These are phyloP conservation scores for Rossbeevera mucosa DNA, from an alignment of 768 basidiomycete genomes.

Conservation along the genomic window DNA sequence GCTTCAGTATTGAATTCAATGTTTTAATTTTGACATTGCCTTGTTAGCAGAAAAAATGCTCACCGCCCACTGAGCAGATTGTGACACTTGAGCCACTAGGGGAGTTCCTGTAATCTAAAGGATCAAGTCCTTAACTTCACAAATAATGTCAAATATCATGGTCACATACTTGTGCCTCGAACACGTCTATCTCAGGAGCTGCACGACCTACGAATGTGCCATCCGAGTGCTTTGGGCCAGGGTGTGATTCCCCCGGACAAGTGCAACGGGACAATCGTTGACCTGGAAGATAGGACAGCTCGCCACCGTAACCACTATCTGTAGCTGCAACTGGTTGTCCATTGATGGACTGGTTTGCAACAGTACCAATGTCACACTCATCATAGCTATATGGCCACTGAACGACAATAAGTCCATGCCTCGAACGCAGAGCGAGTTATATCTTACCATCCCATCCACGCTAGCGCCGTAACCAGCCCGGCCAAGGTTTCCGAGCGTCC, in stretches of 20 bases:
- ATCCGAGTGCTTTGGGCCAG: slow-evolving; percentile 71
- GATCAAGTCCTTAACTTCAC: slow-evolving; percentile 7
- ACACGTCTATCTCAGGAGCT: slow-evolving; percentile 88
- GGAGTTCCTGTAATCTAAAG: slow-evolving; percentile 45
- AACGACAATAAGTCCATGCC: slow-evolving; percentile 2
- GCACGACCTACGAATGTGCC: slow-evolving; percentile 75
- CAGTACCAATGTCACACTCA: slow-evolving; percentile 79
- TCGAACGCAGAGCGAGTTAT: not conserved
- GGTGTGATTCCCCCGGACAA: slow-evolving; percentile 75
- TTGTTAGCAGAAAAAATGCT: slow-evolving; percentile 27
- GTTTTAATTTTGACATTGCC: not conserved
- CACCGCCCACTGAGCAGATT: slow-evolving; percentile 81
- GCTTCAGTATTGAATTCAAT: slow-evolving; percentile 38
- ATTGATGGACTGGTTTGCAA: slow-evolving; percentile 73
- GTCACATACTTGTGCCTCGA: slow-evolving; percentile 63
- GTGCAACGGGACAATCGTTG: slow-evolving; percentile 86
- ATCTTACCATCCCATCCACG: slow-evolving; percentile 46
- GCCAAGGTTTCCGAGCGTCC: slow-evolving; percentile 57
- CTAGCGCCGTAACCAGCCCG: slow-evolving; percentile 69
- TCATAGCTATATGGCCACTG: slow-evolving; percentile 69
- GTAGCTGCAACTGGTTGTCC: slow-evolving; percentile 62
- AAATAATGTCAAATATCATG: slow-evolving; percentile 11
- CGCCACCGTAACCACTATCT: slow-evolving; percentile 36
- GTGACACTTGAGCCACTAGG: slow-evolving; percentile 63
- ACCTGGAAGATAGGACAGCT: slow-evolving; percentile 71